A percentile compares a stretch with the other conserved stretches of the same genome.
phyloP scores from a whole-genome alignment of 176 grass and related monocot genomes.

The Aegilops tauschii region DNA sequence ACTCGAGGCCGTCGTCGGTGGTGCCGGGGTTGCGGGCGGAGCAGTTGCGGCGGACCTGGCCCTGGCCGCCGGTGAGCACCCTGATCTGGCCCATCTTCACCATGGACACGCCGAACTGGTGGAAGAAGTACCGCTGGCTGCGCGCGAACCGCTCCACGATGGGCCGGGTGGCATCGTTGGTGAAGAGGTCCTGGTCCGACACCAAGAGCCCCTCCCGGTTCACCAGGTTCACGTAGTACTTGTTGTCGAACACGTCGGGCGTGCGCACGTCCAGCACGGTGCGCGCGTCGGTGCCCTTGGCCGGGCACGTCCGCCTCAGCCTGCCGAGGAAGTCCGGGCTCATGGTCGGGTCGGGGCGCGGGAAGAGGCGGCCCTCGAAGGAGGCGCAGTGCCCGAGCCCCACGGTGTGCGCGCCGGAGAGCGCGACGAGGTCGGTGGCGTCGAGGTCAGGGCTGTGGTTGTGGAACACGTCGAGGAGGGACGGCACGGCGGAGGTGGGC shows the following conservation, averaged over 20 bases:
- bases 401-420: slow-evolving; percentile 77
- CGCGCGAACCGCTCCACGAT: slow-evolving; percentile 27
- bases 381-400: slow-evolving; percentile 51
- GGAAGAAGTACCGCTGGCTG: slow-evolving; percentile 34
- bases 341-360: slow-evolving; percentile 35
- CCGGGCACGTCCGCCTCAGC: slow-evolving; percentile 51
- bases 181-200: slow-evolving; percentile 72
- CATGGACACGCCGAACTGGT: slow-evolving; percentile 48
- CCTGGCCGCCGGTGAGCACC: slow-evolving; percentile 47
- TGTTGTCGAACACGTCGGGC: slow-evolving; percentile 71
- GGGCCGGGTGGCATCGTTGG: slow-evolving; percentile 2
- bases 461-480: slow-evolving; percentile 25
- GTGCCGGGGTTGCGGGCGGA: slow-evolving; percentile 19
- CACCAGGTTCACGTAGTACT: slow-evolving; percentile 56
- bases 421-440: slow-evolving; percentile 53
- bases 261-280: slow-evolving; percentile 49
- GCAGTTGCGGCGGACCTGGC: slow-evolving; percentile 41
- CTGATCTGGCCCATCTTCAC: slow-evolving; percentile 82
- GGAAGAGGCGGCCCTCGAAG: slow-evolving; percentile 57
- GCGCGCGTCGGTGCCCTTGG: not conserved
- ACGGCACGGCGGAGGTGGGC: slow-evolving; percentile 23
- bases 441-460: slow-evolving; percentile 25
- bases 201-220: slow-evolving; percentile 70
- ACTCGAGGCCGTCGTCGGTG: not conserved
- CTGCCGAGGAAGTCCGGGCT: slow-evolving; percentile 9